phyloP scores from a whole-genome alignment of 768 basidiomycete species.

The Tricholoma hemisulphureum region DNA sequence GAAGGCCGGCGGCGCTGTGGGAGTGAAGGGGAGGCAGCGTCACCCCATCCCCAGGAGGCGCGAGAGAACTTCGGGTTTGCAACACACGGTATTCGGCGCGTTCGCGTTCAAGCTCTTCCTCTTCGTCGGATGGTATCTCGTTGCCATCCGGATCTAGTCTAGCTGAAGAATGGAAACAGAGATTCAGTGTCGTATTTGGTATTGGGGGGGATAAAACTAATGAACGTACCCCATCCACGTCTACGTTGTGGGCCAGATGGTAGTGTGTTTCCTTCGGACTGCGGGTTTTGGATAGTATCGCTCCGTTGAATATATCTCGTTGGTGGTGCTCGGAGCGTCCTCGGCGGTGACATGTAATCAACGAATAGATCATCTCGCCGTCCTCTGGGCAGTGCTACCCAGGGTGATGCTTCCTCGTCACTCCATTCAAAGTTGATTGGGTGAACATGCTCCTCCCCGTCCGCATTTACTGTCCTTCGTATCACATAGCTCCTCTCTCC shows the following conservation, averaged over 20 bases:
- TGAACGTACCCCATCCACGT: conserved; percentile 46
- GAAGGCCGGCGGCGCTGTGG: not conserved
- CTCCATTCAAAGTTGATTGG: conserved; percentile 40
- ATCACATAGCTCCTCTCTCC: conserved; percentile 35
- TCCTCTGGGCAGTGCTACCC: conserved; percentile 27
- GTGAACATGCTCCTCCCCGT: conserved; percentile 40
- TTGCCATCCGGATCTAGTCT: conserved; percentile 60
- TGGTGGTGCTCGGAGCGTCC: not conserved
- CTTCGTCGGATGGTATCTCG: conserved; percentile 60
- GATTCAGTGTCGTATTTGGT: not conserved
- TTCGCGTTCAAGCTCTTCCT: conserved; percentile 56
- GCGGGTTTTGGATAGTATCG: conserved; percentile 7
- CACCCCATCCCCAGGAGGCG: conserved; percentile 2
- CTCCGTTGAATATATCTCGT: conserved; percentile 6
- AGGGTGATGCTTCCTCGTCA: conserved; percentile 35
- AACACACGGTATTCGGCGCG: conserved; percentile 46
- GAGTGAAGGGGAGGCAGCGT: conserved; percentile 11
- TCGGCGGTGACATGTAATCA: conserved; percentile 1
- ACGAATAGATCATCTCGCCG: conserved; percentile 1
- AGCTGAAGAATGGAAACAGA: conserved; percentile 27
- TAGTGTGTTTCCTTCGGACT: conserved; percentile 2
- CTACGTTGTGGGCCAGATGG: conserved; percentile 25
- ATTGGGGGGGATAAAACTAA: not conserved
- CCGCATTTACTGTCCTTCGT: conserved; percentile 33
- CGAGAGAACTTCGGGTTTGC: conserved; percentile 4